Percentiles rank a stretch among this genome's conserved stretches.
Conservation (phyloP, 179 eudicot genomes). For the Amaranthus tricolor region DNA sequence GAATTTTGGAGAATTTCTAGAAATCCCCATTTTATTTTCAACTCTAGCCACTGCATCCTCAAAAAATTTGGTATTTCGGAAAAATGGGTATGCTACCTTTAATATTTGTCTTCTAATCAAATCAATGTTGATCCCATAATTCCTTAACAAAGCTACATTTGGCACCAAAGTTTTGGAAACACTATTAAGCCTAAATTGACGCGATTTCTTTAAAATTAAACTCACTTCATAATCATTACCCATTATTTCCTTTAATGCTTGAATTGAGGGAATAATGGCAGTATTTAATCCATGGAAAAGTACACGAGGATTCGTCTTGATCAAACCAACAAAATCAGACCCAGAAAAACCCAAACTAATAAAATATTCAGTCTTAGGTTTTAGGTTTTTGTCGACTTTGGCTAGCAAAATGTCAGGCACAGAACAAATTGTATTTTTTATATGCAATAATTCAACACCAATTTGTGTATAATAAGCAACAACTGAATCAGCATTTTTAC, state of each 20-base stretch:
- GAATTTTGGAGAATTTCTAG: constrained; percentile 22
- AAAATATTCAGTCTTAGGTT: constrained; percentile 2
- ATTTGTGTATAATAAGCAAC: neutral
- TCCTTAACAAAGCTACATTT: constrained; percentile 23
- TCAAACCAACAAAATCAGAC: neutral
- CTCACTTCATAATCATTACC: neutral
- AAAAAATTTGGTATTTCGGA: constrained; percentile 1
- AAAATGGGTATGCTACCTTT: neutral
- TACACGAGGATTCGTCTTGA: neutral
- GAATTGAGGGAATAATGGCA: neutral
- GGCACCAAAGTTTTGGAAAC: constrained; percentile 1
- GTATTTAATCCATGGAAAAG: neutral
- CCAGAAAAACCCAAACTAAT: neutral
- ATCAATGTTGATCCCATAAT: constrained; percentile 13
- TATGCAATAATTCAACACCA: constrained; percentile 10
- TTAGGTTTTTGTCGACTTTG: constrained; percentile 8
- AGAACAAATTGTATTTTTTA: neutral
- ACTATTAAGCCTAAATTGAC: neutral
- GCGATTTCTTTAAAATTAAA: neutral
- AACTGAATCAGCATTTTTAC: constrained; percentile 5
- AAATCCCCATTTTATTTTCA: constrained; percentile 28
- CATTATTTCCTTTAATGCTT: neutral
- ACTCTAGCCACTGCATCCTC: constrained; percentile 8
- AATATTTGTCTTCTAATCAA: constrained; percentile 17
- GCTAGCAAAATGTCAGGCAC: neutral